Percentiles rank a stretch among this genome's conserved stretches.
Evolutionary conservation across 768 basidiomycete genomes (phyloP).

Genomic region (Pleurotus eryngii): DNA sequence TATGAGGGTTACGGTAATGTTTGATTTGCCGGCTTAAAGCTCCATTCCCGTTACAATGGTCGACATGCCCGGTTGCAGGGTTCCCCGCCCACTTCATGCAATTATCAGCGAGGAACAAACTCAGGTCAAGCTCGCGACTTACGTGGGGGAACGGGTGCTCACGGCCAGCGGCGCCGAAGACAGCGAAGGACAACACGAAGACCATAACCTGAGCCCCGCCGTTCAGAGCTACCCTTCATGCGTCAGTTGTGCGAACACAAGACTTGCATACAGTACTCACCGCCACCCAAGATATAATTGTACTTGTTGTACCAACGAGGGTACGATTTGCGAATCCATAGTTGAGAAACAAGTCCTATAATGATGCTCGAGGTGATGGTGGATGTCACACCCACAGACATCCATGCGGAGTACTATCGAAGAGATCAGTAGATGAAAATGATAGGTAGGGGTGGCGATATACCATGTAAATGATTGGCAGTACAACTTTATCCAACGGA

Average conservation of each 20-base stretch:
- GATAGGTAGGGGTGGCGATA: background rate
- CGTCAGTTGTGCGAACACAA: background rate
- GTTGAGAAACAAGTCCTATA: constrained; percentile 55
- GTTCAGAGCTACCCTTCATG: constrained; percentile 39
- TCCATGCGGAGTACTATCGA: constrained; percentile 35
- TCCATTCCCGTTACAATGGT: constrained; percentile 60
- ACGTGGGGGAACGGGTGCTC: constrained; percentile 47
- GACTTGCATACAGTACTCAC: background rate
- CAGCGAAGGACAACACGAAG: constrained; percentile 61
- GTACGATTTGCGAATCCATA: constrained; percentile 53
- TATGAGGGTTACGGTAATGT: background rate
- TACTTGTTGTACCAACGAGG: constrained; percentile 68
- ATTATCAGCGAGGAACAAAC: background rate
- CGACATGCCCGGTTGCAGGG: constrained; percentile 48
- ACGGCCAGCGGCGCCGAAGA: constrained; percentile 55
- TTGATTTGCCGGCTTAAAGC: constrained; percentile 25
- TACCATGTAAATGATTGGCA: constrained; percentile 57
- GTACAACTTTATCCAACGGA: constrained; percentile 44
- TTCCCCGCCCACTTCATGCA: constrained; percentile 49
- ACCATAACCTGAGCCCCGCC: constrained; percentile 66
- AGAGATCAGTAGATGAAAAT: background rate
- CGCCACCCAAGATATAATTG: constrained; percentile 63
- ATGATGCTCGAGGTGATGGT: constrained; percentile 42
- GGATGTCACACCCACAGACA: constrained; percentile 55
- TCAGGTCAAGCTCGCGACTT: constrained; percentile 5